phyloP scores from a whole-genome alignment of 2,329 filamentous ascomycete species.

The Chaetoscypha palmicola region DNA sequence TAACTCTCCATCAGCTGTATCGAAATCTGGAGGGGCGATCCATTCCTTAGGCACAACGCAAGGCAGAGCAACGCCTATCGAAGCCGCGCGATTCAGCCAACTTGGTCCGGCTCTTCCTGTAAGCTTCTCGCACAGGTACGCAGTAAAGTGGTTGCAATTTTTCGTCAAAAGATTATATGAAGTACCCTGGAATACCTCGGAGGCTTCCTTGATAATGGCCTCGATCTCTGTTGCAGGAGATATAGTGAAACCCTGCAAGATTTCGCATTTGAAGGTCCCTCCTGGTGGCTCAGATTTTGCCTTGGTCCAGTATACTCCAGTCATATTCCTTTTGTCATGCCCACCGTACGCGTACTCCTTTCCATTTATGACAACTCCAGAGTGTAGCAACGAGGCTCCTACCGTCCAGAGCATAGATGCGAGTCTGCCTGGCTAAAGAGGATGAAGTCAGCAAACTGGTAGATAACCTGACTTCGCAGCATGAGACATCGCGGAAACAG shows the following conservation, averaged over 20 bases:
- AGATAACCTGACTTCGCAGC: not conserved
- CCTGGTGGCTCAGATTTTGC: conserved; percentile 68
- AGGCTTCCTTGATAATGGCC: conserved; percentile 58
- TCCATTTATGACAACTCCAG: conserved; percentile 73
- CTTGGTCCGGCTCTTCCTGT: conserved; percentile 62
- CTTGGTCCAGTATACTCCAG: conserved; percentile 77
- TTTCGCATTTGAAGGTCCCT: conserved; percentile 66
- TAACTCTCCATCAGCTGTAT: conserved; percentile 63
- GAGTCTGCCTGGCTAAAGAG: conserved; percentile 57
- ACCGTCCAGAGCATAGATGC: conserved; percentile 73
- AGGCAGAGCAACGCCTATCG: conserved; percentile 71
- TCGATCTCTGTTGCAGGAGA: conserved; percentile 64
- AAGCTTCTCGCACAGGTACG: conserved; percentile 64
- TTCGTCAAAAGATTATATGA: conserved; percentile 74
- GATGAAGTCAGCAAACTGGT: not conserved
- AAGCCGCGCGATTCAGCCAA: conserved; percentile 81
- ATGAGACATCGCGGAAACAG: not conserved
- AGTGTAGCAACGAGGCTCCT: conserved; percentile 72
- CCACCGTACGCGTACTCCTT: conserved; percentile 82
- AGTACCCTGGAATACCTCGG: conserved; percentile 65
- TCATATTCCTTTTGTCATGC: conserved; percentile 62
- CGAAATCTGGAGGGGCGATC: conserved; percentile 72
- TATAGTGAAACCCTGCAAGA: conserved; percentile 74
- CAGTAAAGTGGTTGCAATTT: conserved; percentile 88
- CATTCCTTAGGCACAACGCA: conserved; percentile 78